Evolutionary conservation across 2,329 filamentous ascomycete species (phyloP).

Genomic region (Pseudocercospora musae): DNA sequence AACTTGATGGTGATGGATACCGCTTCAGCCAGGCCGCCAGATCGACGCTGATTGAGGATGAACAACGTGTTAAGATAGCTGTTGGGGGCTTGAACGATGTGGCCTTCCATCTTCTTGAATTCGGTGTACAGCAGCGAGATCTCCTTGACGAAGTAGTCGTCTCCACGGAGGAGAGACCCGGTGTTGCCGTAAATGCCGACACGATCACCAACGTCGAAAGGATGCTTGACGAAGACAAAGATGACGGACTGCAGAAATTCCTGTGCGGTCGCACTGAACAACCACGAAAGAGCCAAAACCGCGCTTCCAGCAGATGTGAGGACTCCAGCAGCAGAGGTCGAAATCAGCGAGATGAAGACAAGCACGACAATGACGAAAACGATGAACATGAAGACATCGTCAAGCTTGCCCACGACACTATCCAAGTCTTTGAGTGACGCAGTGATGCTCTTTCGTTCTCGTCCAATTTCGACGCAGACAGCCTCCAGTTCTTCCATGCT

Average conservation of each 20-base stretch:
- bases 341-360: conserved; percentile 85
- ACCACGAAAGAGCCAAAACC: conserved; percentile 86
- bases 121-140: conserved; percentile 92
- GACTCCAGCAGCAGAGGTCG: conserved; percentile 82
- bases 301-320: conserved; percentile 85
- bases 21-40: conserved; percentile 81
- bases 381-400: conserved; percentile 84
- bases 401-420: conserved; percentile 85
- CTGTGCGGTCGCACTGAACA: conserved; percentile 87
- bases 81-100: conserved; percentile 94
- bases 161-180: conserved; percentile 71
- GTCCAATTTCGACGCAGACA: conserved; percentile 88
- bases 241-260: conserved; percentile 92
- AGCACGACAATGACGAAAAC: conserved; percentile 76
- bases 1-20: conserved; percentile 83
- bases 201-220: conserved; percentile 92
- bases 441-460: conserved; percentile 92
- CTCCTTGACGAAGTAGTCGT: conserved; percentile 95
- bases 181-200: conserved; percentile 90
- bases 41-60: conserved; percentile 90
- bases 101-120: conserved; percentile 98
- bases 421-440: conserved; percentile 93
- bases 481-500: conserved; percentile 92
- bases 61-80: conserved; percentile 83
- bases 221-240: conserved; percentile 96